These are phyloP conservation scores for Scheffersomyces parashehatae DNA, from an alignment of 1,139 yeast species.

Conservation along the genomic window DNA sequence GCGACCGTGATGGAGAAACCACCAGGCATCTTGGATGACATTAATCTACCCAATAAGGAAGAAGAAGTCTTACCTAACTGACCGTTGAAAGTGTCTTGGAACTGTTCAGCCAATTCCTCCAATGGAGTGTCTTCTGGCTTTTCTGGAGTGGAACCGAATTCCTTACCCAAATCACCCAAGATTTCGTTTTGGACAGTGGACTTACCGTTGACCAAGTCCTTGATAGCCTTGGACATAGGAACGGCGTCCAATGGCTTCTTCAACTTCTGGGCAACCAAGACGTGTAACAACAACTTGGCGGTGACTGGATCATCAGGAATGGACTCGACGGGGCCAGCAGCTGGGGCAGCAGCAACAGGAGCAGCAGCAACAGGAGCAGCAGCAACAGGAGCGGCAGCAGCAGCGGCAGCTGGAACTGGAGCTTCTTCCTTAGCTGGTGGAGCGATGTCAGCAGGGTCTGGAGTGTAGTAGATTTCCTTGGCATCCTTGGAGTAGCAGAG, in stretches of 20 bases:
- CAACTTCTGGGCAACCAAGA: constrained; percentile 91
- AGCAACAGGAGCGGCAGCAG: constrained; percentile 44
- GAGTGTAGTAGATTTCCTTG: constrained; percentile 93
- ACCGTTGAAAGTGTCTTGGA: constrained; percentile 89
- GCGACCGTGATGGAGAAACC: constrained; percentile 92
- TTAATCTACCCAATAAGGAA: constrained; percentile 83
- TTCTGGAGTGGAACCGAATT: constrained; percentile 96
- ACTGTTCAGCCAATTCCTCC: constrained; percentile 90
- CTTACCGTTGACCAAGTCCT: constrained; percentile 96
- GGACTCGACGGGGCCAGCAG: constrained; percentile 68
- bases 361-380: constrained; percentile 48
- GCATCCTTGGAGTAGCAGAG: constrained; percentile 94
- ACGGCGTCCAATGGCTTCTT: constrained; percentile 86
- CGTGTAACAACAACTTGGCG: constrained; percentile 80
- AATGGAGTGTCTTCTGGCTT: constrained; percentile 98
- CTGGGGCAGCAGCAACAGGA: constrained; percentile 49
- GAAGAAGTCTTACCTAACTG: constrained; percentile 90
- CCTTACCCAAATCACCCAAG: constrained; percentile 96
- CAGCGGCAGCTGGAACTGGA: constrained; percentile 32
- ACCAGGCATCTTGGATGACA: constrained; percentile 99
- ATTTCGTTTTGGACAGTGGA: constrained; percentile 98
- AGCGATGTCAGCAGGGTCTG: constrained; percentile 71
- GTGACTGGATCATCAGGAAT: constrained; percentile 88
- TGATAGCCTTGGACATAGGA: constrained; percentile 89
- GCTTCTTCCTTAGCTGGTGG: constrained; percentile 38